These are phyloP conservation scores for Psilocybe mexicana DNA, from an alignment of 1,284 basidiomycete species.

Conservation along the genomic window DNA sequence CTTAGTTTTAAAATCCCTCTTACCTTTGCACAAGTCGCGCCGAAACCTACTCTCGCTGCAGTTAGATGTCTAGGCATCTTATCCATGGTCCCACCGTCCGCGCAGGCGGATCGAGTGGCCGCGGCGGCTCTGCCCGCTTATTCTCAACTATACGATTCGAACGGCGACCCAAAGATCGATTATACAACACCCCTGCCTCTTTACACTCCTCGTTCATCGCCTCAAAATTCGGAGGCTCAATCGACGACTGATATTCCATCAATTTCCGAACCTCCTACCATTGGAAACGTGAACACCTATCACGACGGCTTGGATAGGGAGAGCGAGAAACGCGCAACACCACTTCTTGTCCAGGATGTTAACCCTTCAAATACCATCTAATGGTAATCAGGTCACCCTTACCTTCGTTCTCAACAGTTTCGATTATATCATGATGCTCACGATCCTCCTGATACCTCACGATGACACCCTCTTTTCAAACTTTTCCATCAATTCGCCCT, in stretches of 20 bases:
- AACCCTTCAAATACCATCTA: background rate
- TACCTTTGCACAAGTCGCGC: constrained; percentile 44
- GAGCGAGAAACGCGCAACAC: constrained; percentile 8
- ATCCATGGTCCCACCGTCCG: background rate
- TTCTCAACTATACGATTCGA: constrained; percentile 70
- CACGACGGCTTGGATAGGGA: constrained; percentile 4
- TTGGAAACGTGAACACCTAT: constrained; percentile 10
- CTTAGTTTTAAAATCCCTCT: constrained; percentile 52
- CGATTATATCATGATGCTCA: background rate
- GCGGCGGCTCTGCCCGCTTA: constrained; percentile 60
- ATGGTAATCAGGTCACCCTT: background rate
- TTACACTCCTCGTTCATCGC: constrained; percentile 42
- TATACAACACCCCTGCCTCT: constrained; percentile 64
- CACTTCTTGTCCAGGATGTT: constrained; percentile 7
- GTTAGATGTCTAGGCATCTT: background rate
- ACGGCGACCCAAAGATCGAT: constrained; percentile 72
- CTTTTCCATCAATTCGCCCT: background rate
- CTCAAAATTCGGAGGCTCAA: background rate
- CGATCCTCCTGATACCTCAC: background rate
- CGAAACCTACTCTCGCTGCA: constrained; percentile 24
- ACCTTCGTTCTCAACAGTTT: background rate
- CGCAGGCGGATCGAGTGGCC: background rate
- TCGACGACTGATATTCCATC: background rate
- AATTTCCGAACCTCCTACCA: background rate
- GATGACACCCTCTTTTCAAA: background rate